Conservation (phyloP, 768 basidiomycete species). For the Tylopilus rubrobrunneus region DNA sequence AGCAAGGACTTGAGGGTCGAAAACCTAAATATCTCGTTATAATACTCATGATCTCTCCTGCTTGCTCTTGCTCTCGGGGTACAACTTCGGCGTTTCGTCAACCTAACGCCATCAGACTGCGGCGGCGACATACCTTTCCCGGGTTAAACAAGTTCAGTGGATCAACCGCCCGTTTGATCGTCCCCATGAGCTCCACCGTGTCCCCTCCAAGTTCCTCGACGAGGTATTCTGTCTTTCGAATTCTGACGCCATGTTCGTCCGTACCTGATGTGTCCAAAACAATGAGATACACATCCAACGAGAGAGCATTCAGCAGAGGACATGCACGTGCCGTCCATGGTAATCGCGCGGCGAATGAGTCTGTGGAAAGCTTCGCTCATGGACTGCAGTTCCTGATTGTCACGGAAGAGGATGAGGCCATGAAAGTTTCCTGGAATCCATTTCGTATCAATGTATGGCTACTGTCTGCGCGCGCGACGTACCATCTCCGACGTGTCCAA, state of each 20-base stretch:
- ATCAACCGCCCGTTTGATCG: slow-evolving; percentile 77
- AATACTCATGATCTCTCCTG: not conserved
- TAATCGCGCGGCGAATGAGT: slow-evolving; percentile 66
- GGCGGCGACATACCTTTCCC: slow-evolving; percentile 50
- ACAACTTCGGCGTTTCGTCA: slow-evolving; percentile 13
- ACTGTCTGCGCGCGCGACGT: slow-evolving; percentile 32
- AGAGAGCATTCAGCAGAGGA: not conserved
- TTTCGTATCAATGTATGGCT: not conserved
- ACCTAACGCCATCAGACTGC: not conserved
- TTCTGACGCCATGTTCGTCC: slow-evolving; percentile 84
- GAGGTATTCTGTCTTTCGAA: slow-evolving; percentile 85
- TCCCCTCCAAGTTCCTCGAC: slow-evolving; percentile 76
- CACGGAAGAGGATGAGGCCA: slow-evolving; percentile 52
- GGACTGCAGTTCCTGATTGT: slow-evolving; percentile 52
- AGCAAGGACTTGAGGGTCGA: too few species aligned
- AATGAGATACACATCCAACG: not conserved
- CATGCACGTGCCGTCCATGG: slow-evolving; percentile 74
- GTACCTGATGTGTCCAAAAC: slow-evolving; percentile 45
- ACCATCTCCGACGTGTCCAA: slow-evolving; percentile 81
- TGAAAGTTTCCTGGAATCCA: slow-evolving; percentile 41
- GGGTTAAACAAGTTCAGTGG: slow-evolving; percentile 84
- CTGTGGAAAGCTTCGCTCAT: slow-evolving; percentile 64
- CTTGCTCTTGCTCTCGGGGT: slow-evolving; percentile 11
- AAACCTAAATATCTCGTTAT: too few species aligned
- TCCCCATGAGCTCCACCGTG: slow-evolving; percentile 82